Base-by-base conservation (phyloP, 2,329 filamentous ascomycete species). In the Microcyclospora tardicrescens region DNA sequence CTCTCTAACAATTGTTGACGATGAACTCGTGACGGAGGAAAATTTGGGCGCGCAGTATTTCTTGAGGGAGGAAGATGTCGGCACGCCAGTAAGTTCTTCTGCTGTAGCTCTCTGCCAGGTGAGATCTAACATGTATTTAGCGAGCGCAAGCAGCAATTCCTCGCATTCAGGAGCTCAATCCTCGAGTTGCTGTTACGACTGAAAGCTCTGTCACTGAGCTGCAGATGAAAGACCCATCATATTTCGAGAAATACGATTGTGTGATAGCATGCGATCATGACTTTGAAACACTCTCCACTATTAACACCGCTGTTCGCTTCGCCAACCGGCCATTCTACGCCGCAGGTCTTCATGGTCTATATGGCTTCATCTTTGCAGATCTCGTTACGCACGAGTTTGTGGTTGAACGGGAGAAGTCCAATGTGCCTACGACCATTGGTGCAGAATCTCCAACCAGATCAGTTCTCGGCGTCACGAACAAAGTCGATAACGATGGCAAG, bases 311-410 rank as follows among this genome's bases (percentile, higher is more conserved):
- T 19, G 87, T 86, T 31, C 81, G 89, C 34, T 65, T 93, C 29
- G 78, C 81, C 43, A 73, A 76, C 45, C 76, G 77, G 35, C 79
- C 86, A 10, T 95, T 95, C 61, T 98, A 98, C 62, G 85, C 85
- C 9, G 83, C 86, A 28, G 81, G 79, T 36, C 76, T 81, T 2
- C 84, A 95, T 57, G 91, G 91, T 35, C 73, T 94, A 58, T 96
- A 93, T 59, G 91, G 91, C 40, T 98, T 84, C 65, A 82, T 94
- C 48, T 98, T 98, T 59, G 82, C 83, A 41, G 91, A 98, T 59
- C 72, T 98, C 15, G 85, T 94, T 50, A 73, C 79, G 53, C 91
- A 98, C 60, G 79, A 87, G 53, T 98, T 85, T 56, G 77, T 91
- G 43, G 80, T 98, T 44, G 80, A 93, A 65, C 79, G 91, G 41